A percentile compares a stretch with the other conserved stretches of the same genome.
Conservation (phyloP, 768 basidiomycete genomes). For the Daedalea quercina region DNA sequence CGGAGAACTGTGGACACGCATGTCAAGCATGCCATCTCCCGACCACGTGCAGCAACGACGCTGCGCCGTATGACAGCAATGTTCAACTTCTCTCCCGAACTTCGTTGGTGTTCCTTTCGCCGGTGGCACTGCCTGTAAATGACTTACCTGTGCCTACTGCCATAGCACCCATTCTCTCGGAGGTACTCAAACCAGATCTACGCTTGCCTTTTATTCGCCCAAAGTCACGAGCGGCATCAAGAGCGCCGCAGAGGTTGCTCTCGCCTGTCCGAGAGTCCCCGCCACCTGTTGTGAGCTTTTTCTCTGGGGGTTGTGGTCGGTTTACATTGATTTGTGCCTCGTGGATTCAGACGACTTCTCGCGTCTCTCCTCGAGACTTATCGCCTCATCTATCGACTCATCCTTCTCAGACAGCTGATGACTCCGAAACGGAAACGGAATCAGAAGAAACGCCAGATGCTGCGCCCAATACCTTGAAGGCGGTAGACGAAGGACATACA, state of each 20-base stretch:
- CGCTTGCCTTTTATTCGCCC: constrained; percentile 14
- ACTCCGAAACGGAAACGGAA: not conserved
- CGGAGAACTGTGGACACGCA: constrained; percentile 65
- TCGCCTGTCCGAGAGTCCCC: not conserved
- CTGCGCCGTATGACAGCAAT: constrained; percentile 67
- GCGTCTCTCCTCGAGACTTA: not conserved
- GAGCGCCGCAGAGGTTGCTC: constrained; percentile 6
- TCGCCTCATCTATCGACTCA: not conserved
- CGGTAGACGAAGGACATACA: not conserved
- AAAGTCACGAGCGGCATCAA: constrained; percentile 3
- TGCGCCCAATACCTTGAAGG: not conserved
- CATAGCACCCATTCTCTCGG: constrained; percentile 46
- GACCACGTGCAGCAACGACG: constrained; percentile 59
- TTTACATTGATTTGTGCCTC: not conserved
- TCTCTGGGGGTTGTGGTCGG: not conserved
- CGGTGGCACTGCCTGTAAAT: constrained; percentile 6
- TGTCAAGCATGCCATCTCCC: constrained; percentile 63
- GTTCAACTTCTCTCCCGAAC: constrained; percentile 58
- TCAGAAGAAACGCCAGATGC: not conserved
- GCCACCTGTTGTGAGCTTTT: not conserved
- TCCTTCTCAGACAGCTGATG: not conserved
- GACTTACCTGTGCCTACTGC: constrained; percentile 2
- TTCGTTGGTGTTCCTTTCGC: constrained; percentile 43
- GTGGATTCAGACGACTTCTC: not conserved
- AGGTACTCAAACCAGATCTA: constrained; percentile 39